phyloP scores from a whole-genome alignment of 1,284 basidiomycete genomes.

The Neolentinus lepideus region DNA sequence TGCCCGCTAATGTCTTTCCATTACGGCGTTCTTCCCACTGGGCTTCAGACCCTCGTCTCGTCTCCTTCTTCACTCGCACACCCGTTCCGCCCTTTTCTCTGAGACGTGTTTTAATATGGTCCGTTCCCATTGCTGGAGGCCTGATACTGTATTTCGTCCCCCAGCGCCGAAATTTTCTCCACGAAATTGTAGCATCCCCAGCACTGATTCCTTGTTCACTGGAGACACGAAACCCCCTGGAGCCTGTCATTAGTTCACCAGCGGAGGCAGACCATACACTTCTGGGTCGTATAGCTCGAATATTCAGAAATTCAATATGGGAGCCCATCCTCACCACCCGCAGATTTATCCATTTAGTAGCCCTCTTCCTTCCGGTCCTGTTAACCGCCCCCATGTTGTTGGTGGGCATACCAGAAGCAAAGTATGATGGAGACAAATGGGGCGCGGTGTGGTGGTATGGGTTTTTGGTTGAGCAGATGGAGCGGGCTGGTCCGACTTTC shows the following conservation, averaged over 20 bases:
- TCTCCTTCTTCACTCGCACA: conserved; percentile 19
- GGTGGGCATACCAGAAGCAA: conserved; percentile 55
- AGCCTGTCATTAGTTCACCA: conserved; percentile 47
- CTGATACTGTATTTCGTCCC: conserved; percentile 41
- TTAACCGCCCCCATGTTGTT: conserved; percentile 81
- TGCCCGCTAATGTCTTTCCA: not conserved
- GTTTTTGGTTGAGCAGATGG: conserved; percentile 86
- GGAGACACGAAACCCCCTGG: conserved; percentile 12
- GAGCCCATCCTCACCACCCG: conserved; percentile 83
- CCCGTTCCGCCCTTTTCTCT: conserved; percentile 7
- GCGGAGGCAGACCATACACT: conserved; percentile 49
- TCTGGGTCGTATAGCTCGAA: conserved; percentile 29
- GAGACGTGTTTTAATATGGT: conserved; percentile 37
- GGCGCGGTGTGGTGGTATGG: conserved; percentile 95
- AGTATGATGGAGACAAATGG: conserved; percentile 66
- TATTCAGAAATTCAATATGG: conserved; percentile 57
- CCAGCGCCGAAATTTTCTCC: conserved; percentile 28
- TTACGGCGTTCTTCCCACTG: conserved; percentile 15
- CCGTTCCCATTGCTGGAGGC: conserved; percentile 50
- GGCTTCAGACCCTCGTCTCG: conserved; percentile 14
- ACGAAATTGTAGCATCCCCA: conserved; percentile 49
- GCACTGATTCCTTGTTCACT: conserved; percentile 54
- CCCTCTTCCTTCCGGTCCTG: conserved; percentile 87
- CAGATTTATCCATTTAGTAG: conserved; percentile 81
- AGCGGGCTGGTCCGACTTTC: conserved; percentile 93